Conservation (phyloP, 257 asterid genomes). For the Capsicum pubescens region DNA sequence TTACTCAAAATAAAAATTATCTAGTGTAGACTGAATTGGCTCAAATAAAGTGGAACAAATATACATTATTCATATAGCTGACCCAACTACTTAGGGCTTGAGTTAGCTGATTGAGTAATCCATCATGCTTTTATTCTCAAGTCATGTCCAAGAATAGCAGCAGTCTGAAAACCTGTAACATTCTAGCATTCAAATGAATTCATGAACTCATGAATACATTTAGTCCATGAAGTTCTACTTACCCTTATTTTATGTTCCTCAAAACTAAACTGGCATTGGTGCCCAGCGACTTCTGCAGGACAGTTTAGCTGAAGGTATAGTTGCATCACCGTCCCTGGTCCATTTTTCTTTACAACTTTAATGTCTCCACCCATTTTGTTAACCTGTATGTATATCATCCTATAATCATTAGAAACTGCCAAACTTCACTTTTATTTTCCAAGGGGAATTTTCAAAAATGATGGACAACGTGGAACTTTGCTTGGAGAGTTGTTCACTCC, state of each 20-base stretch:
- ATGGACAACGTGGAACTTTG: neutral
- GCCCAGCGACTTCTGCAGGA: slow-evolving; percentile 52
- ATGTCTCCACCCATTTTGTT: slow-evolving; percentile 96
- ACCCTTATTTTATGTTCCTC: slow-evolving; percentile 64
- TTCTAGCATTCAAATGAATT: neutral
- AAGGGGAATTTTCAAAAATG: neutral
- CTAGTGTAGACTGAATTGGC: neutral
- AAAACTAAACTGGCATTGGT: slow-evolving; percentile 52
- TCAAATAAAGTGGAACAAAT: neutral
- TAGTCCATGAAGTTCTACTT: slow-evolving; percentile 37
- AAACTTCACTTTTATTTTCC: neutral
- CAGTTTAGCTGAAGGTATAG: slow-evolving; percentile 62
- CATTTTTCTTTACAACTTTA: slow-evolving; percentile 77
- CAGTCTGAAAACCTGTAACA: neutral
- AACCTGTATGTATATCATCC: slow-evolving; percentile 60
- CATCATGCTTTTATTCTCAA: neutral
- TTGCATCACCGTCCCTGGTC: slow-evolving; percentile 81
- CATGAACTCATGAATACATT: neutral
- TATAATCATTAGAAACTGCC: slow-evolving; percentile 24
- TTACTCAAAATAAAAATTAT: too few relatives aligned
- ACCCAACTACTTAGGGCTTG: neutral
- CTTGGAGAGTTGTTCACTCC: neutral
- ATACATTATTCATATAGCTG: neutral
- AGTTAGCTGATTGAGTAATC: neutral
- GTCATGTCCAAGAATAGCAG: neutral